phyloP scores from a whole-genome alignment of 345 rosid species.

The Anacardium occidentale region DNA sequence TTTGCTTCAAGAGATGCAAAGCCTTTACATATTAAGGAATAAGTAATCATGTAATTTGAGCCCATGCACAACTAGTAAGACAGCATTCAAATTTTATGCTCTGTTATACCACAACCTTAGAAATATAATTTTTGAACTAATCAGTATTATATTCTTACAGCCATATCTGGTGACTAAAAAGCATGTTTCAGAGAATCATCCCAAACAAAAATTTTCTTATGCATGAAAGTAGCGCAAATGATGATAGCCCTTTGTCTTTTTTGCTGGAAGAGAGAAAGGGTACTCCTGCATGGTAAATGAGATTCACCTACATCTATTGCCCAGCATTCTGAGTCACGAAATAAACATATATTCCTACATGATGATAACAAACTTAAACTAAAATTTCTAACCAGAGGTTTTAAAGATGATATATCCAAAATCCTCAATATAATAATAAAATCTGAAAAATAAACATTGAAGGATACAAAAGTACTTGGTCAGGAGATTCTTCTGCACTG shows the following conservation, averaged over 20 bases:
- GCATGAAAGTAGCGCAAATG: neutral
- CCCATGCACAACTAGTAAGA: slow-evolving; percentile 11
- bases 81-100: neutral
- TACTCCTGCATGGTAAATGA: neutral
- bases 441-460: slow-evolving; percentile 18
- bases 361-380: neutral
- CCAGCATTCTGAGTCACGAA: neutral
- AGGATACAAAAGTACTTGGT: slow-evolving; percentile 97
- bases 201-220: slow-evolving; percentile 5
- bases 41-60: slow-evolving; percentile 1
- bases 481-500: slow-evolving; percentile 89
- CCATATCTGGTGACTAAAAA: neutral
- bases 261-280: neutral
- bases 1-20: slow-evolving; percentile 84
- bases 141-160: neutral
- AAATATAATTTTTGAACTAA: neutral
- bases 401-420: slow-evolving; percentile 14
- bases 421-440: neutral
- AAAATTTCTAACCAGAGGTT: neutral
- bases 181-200: neutral
- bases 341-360: neutral
- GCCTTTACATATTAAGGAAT: slow-evolving; percentile 62
- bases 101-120: neutral
- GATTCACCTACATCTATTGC: neutral
- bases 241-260: neutral